Evolutionary conservation across 495 filamentous ascomycete species (phyloP).

Genomic region (Talaromyces stipitatus): DNA sequence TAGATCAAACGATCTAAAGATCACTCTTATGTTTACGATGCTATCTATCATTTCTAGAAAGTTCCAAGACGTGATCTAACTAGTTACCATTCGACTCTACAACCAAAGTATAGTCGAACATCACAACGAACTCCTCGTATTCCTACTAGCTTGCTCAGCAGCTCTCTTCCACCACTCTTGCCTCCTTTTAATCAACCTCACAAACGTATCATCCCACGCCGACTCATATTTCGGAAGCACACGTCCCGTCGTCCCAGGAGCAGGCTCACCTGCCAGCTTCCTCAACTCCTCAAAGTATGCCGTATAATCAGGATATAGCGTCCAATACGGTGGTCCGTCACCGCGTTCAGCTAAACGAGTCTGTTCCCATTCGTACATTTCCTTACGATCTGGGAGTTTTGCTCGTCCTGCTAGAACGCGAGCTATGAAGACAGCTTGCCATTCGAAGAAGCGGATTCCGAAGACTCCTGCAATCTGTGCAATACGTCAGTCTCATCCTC

Average conservation of each 20-base stretch:
- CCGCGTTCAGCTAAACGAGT: conserved; percentile 40
- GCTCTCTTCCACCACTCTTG: background rate
- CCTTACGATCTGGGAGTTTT: conserved; percentile 28
- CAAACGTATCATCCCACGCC: conserved; percentile 21
- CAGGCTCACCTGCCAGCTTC: conserved; percentile 37
- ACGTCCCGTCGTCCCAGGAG: conserved; percentile 24
- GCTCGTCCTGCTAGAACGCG: conserved; percentile 47
- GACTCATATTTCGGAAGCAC: conserved; percentile 29
- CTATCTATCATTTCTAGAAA: too few relatives aligned
- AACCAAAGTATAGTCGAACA: background rate
- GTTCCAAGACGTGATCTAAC: too few relatives aligned
- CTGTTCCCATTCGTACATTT: conserved; percentile 45
- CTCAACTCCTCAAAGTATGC: conserved; percentile 47
- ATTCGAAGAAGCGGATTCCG: conserved; percentile 55
- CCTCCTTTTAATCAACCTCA: background rate
- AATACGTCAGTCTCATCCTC: conserved; percentile 1
- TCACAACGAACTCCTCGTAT: background rate
- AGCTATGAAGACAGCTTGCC: conserved; percentile 51
- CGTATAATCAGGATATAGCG: conserved; percentile 46
- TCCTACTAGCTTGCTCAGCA: background rate
- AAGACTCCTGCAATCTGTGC: conserved; percentile 46
- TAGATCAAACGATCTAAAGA: too few relatives aligned
- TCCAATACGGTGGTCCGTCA: conserved; percentile 40
- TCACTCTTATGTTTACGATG: too few relatives aligned
- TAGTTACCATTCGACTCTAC: background rate